These are phyloP conservation scores for Tolypocladium paradoxum DNA, from an alignment of 2,329 filamentous ascomycete genomes.

Conservation along the genomic window DNA sequence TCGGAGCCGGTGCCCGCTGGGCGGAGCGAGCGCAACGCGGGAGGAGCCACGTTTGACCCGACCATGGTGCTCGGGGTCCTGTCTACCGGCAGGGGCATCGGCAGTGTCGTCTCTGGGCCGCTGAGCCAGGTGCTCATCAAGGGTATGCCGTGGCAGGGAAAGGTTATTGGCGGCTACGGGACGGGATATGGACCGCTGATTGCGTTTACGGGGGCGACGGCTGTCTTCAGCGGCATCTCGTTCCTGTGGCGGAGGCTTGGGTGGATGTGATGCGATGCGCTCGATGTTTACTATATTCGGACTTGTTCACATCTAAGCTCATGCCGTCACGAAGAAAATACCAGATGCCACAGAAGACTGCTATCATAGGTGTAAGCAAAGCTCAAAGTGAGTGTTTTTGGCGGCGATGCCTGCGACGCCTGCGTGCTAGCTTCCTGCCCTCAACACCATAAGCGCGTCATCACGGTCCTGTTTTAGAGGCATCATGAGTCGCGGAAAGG, in stretches of 20 bases:
- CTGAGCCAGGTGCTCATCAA: slow-evolving; percentile 42
- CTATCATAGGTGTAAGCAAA: no score
- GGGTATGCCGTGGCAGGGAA: slow-evolving; percentile 29
- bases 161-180: slow-evolving; percentile 19
- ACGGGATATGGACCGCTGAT: slow-evolving; percentile 23
- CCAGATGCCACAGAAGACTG: no score
- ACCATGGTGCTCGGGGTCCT: slow-evolving; percentile 48
- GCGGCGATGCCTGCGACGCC: no score
- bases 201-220: slow-evolving; percentile 21
- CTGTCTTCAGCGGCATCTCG: slow-evolving; percentile 16
- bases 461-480: no score
- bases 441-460: no score
- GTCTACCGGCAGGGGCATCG: slow-evolving; percentile 48
- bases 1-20: slow-evolving; percentile 1
- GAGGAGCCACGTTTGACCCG: slow-evolving; percentile 25
- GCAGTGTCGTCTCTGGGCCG: slow-evolving; percentile 47
- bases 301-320: not conserved
- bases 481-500: no score
- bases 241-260: slow-evolving; percentile 20
- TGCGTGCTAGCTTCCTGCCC: no score
- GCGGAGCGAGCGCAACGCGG: not conserved
- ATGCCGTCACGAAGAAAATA: not conserved
- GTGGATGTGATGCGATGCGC: slow-evolving; percentile 14
- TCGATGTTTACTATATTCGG: not conserved
- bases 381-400: no score